Percentiles rank a stretch among this genome's conserved stretches.
Evolutionary conservation across 75 land plant genomes (phyloP).

Genomic region (Picea glauca): DNA sequence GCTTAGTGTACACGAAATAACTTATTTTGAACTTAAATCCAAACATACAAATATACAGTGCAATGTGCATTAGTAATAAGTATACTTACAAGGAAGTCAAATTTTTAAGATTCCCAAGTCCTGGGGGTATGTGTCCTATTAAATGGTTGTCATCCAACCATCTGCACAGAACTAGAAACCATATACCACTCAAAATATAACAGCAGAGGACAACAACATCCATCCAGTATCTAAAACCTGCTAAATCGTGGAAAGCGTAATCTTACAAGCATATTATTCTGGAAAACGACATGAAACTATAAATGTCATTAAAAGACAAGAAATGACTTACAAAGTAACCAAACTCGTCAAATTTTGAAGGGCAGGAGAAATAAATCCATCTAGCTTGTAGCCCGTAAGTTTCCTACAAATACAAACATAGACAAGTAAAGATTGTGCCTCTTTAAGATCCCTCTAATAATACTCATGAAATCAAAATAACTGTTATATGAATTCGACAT

Average conservation of each 20-base stretch:
- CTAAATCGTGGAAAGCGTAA: not conserved
- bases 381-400: constrained; percentile 11
- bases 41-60: not conserved
- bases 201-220: constrained; percentile 6
- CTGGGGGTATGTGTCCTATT: constrained; percentile 13
- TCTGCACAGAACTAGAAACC: constrained; percentile 15
- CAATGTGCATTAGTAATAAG: no score
- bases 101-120: constrained; percentile 11
- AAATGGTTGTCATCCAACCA: constrained; percentile 20
- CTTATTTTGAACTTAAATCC: not conserved
- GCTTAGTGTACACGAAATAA: not conserved
- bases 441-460: no score
- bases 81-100: constrained; percentile 16
- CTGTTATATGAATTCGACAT: no score
- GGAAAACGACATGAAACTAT: no score
- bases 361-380: constrained; percentile 11
- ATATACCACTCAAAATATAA: constrained; percentile 9
- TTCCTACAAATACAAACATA: constrained; percentile 6
- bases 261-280: no score
- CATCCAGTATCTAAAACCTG: not conserved
- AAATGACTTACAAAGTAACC: constrained; percentile 10
- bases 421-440: no score
- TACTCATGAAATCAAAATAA: no score
- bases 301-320: not conserved
- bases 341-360: constrained; percentile 15